These are phyloP conservation scores for Anisodus tanguticus DNA, from an alignment of 257 asterid genomes.

Conservation along the genomic window DNA sequence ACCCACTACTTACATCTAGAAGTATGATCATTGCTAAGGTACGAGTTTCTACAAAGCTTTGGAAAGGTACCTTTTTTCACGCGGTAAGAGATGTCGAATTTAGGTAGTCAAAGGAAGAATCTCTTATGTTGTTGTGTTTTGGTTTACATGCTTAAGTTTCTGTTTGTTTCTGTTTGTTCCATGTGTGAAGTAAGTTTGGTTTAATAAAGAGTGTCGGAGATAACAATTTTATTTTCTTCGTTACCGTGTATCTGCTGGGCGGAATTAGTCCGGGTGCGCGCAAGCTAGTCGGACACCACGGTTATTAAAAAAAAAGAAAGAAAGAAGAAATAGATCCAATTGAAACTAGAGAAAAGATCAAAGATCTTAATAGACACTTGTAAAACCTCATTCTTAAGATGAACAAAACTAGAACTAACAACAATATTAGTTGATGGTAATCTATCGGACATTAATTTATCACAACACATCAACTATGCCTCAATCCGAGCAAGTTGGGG, in stretches of 20 bases:
- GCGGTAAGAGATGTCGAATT: background rate
- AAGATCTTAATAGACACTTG: background rate
- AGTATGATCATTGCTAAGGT: background rate
- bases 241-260: background rate
- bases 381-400: background rate
- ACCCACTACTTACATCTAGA: background rate
- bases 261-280: background rate
- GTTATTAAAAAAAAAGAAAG: background rate
- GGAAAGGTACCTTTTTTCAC: background rate
- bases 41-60: background rate
- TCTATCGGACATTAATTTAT: background rate
- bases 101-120: background rate
- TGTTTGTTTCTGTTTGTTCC: background rate
- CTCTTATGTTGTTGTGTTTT: background rate
- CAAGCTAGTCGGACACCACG: background rate
- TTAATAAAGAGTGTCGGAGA: background rate
- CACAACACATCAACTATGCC: background rate
- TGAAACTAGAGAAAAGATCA: background rate
- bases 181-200: background rate
- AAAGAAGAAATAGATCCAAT: background rate
- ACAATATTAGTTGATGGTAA: background rate
- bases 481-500: background rate
- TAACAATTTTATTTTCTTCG: background rate
- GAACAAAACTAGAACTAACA: background rate
- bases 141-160: background rate